phyloP scores from a whole-genome alignment of 2,329 filamentous ascomycete species.

The Cercospora zeina region DNA sequence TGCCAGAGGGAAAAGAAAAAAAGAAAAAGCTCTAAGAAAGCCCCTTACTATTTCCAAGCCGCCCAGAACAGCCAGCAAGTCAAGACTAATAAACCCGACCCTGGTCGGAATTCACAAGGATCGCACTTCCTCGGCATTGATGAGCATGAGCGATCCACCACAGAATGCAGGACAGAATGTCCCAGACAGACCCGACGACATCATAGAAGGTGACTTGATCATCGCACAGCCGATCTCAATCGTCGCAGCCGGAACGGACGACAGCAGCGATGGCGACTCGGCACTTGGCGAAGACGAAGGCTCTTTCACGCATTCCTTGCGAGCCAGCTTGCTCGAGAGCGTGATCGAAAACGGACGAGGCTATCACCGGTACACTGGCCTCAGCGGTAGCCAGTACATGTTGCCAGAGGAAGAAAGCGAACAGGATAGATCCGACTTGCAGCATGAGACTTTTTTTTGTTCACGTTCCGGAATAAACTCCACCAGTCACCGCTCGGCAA shows the following conservation, averaged over 20 bases:
- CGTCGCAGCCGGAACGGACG: constrained; percentile 4
- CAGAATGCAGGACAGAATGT: neutral
- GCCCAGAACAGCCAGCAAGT: neutral
- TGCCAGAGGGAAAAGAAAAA: neutral
- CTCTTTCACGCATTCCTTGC: constrained; percentile 10
- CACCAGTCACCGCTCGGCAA: constrained; percentile 45
- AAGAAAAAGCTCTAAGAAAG: neutral
- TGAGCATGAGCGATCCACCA: neutral
- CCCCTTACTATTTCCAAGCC: neutral
- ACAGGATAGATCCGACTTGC: constrained; percentile 34
- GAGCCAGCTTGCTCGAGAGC: constrained; percentile 11
- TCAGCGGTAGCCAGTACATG: constrained; percentile 32
- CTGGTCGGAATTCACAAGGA: neutral
- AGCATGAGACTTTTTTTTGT: constrained; percentile 38
- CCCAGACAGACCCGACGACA: neutral
- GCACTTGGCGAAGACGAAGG: constrained; percentile 9
- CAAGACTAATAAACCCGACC: neutral
- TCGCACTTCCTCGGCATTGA: neutral
- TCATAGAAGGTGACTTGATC: constrained; percentile 2
- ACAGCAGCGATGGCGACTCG: constrained; percentile 16
- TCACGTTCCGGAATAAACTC: constrained; percentile 36
- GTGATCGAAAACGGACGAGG: constrained; percentile 21
- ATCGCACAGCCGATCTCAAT: constrained; percentile 9
- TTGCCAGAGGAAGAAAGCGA: constrained; percentile 37
- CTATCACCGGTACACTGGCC: constrained; percentile 31